Conservation (phyloP, 495 filamentous ascomycete species). For the Aspergillus kassunensis region DNA sequence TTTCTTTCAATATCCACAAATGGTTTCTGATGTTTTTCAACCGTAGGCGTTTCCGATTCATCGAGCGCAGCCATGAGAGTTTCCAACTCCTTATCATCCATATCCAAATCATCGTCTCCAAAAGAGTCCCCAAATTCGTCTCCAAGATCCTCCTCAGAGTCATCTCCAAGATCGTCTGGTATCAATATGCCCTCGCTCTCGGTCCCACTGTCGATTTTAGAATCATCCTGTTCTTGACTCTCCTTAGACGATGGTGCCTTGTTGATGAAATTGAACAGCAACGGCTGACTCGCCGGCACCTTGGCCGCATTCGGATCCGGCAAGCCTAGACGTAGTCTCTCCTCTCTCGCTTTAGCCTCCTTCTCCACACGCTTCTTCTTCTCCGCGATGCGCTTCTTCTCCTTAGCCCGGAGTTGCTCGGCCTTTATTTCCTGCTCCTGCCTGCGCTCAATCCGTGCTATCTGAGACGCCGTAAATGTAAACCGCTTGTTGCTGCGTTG, state of each 20-base stretch:
- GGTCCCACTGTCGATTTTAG: background rate
- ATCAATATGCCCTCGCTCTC: background rate
- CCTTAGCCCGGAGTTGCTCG: constrained; percentile 39
- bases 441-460: constrained; percentile 43
- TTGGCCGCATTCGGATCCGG: constrained; percentile 39
- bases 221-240: background rate
- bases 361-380: constrained; percentile 46
- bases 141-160: too few species aligned
- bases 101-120: constrained; percentile 17
- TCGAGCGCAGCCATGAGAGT: constrained; percentile 8
- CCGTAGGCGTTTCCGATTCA: background rate
- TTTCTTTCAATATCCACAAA: background rate
- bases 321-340: constrained; percentile 36
- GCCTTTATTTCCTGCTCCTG: constrained; percentile 38
- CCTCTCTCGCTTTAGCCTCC: constrained; percentile 40
- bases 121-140: constrained; percentile 10
- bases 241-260: constrained; percentile 7
- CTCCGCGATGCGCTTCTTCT: constrained; percentile 34
- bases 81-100: constrained; percentile 20
- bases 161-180: background rate
- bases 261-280: constrained; percentile 42
- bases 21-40: background rate
- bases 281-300: constrained; percentile 46
- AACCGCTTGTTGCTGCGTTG: constrained; percentile 45
- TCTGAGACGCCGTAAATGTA: constrained; percentile 38